Evolutionary conservation across 2,329 filamentous ascomycete species (phyloP).

Genomic region (Aspergillus neoniger): DNA sequence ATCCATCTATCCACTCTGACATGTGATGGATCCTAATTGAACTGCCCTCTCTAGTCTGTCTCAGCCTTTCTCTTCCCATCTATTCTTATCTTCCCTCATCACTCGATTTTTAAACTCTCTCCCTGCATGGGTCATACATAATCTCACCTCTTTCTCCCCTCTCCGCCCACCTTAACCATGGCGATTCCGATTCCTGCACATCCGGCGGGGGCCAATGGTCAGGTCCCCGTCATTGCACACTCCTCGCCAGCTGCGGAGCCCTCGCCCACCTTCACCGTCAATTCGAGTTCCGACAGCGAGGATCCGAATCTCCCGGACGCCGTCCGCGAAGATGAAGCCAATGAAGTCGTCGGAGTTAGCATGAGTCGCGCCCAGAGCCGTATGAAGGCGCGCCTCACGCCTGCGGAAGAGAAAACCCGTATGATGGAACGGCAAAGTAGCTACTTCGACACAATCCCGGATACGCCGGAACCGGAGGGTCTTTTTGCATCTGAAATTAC

Average conservation of each 20-base stretch:
- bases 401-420: conserved; percentile 61
- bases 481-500: conserved; percentile 35
- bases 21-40: conserved; percentile 3
- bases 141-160: not conserved
- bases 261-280: conserved; percentile 6
- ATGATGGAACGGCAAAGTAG: conserved; percentile 53
- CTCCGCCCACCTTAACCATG: not conserved
- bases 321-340: conserved; percentile 37
- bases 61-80: not conserved
- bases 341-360: conserved; percentile 58
- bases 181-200: not conserved
- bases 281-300: conserved; percentile 38
- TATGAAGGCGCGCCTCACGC: conserved; percentile 58
- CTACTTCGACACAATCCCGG: conserved; percentile 49
- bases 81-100: conserved; percentile 2
- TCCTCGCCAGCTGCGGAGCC: conserved; percentile 1
- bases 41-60: not conserved
- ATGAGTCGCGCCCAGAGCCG: conserved; percentile 60
- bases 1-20: conserved; percentile 2
- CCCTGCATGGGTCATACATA: not conserved
- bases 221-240: not conserved
- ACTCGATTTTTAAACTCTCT: not conserved
- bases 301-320: conserved; percentile 24
- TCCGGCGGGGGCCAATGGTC: not conserved
- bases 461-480: conserved; percentile 33